Percentiles rank a stretch among this genome's conserved stretches.
phyloP scores from a whole-genome alignment of 108 stramenopile species.

The Skeletonema grethae region DNA sequence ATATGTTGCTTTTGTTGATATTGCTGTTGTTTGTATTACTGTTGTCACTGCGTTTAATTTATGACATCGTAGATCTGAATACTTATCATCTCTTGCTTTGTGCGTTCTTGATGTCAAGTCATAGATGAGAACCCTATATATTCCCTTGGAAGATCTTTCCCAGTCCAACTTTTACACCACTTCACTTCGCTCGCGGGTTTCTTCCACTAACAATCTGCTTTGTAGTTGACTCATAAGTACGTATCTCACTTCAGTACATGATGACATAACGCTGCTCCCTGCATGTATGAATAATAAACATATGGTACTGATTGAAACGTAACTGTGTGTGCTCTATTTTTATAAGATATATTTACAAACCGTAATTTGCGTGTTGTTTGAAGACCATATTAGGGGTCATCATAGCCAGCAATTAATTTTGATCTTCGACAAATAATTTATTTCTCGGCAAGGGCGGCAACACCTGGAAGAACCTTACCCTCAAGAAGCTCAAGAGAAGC shows the following conservation, averaged over 20 bases:
- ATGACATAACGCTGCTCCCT: too few species aligned
- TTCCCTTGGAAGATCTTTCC: too few species aligned
- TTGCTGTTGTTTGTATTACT: neutral
- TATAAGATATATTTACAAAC: conserved; percentile 11
- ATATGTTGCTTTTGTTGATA: neutral
- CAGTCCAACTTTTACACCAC: too few species aligned
- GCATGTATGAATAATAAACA: too few species aligned
- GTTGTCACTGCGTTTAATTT: neutral
- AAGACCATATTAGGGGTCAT: neutral
- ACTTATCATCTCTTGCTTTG: too few species aligned
- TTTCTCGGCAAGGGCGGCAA: conserved; percentile 95
- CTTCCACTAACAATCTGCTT: too few species aligned
- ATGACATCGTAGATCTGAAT: too few species aligned
- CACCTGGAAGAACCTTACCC: conserved; percentile 98
- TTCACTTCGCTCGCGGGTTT: too few species aligned
- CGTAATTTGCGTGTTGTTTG: conserved; percentile 5
- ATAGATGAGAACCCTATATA: too few species aligned
- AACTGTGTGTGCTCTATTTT: conserved; percentile 7
- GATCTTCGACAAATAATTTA: conserved; percentile 42
- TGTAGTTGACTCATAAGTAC: too few species aligned
- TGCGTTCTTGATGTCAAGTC: too few species aligned
- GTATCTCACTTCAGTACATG: too few species aligned
- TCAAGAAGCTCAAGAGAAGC: conserved; percentile 98
- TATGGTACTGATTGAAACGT: neutral
- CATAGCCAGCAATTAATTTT: neutral